These are phyloP conservation scores for Cladophialophora bantiana DNA, from an alignment of 2,329 filamentous ascomycete species.

Conservation along the genomic window DNA sequence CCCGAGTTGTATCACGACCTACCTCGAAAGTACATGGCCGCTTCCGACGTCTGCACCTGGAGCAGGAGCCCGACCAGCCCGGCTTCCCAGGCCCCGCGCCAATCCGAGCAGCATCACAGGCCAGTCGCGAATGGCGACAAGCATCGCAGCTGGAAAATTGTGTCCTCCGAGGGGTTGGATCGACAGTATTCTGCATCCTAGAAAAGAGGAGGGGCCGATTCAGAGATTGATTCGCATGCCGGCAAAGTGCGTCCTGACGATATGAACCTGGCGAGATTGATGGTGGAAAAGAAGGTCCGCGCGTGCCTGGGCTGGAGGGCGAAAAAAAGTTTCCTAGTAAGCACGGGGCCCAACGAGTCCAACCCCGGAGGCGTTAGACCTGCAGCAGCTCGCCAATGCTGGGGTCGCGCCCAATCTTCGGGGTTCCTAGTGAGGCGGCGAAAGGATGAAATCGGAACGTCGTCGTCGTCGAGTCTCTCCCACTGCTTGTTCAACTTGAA, in stretches of 20 bases:
- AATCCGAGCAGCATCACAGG: conserved; percentile 20
- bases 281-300: not conserved
- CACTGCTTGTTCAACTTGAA: not conserved
- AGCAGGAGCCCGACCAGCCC: conserved; percentile 37
- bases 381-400: not conserved
- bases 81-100: conserved; percentile 34
- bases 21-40: conserved; percentile 37
- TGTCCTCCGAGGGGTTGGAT: conserved; percentile 10
- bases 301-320: not conserved
- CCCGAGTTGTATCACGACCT: conserved; percentile 6
- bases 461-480: not conserved
- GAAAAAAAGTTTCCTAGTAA: not conserved
- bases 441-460: not conserved
- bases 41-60: conserved; percentile 38
- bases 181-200: conserved; percentile 1
- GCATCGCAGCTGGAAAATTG: conserved; percentile 21
- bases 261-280: not conserved
- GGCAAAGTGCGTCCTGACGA: not conserved
- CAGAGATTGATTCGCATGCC: not conserved
- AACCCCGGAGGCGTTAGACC: not conserved
- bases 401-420: not conserved
- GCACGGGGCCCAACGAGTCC: not conserved
- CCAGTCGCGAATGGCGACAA: conserved; percentile 16
- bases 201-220: not conserved
- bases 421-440: not conserved